phyloP scores from a whole-genome alignment of 2,329 filamentous ascomycete genomes.

The Chaetomiaceae sp. region DNA sequence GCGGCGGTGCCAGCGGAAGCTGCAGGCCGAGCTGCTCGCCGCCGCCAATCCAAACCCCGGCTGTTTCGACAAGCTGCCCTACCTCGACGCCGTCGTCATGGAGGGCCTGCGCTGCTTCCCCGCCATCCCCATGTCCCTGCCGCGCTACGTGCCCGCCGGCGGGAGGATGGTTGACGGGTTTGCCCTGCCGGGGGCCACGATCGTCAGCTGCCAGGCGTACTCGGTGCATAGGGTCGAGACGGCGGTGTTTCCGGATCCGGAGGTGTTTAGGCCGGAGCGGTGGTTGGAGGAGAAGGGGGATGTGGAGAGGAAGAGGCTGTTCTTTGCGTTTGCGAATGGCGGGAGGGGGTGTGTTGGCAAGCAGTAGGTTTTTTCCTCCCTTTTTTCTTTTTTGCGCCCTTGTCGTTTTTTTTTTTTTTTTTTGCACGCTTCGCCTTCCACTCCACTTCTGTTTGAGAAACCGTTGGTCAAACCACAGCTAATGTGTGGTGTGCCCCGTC shows the following conservation, averaged over 20 bases:
- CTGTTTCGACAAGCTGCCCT: conserved; percentile 48
- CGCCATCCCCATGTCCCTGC: conserved; percentile 61
- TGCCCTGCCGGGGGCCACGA: conserved; percentile 45
- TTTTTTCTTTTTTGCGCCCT: neutral
- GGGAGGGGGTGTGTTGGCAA: conserved; percentile 61
- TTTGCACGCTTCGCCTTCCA: no score
- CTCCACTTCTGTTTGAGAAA: no score
- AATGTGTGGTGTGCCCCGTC: conserved; percentile 3
- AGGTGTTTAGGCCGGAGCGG: conserved; percentile 71
- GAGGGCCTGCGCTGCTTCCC: conserved; percentile 59
- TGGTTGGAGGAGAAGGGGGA: conserved; percentile 75
- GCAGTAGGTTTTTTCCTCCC: conserved; percentile 44
- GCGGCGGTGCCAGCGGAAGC: conserved; percentile 41
- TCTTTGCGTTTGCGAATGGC: conserved; percentile 62
- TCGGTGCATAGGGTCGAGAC: conserved; percentile 54
- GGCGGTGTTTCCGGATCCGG: conserved; percentile 70
- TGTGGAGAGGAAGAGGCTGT: conserved; percentile 56
- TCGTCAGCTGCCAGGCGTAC: conserved; percentile 56
- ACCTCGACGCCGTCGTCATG: conserved; percentile 57
- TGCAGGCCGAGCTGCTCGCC: conserved; percentile 48
- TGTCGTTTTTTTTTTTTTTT: no score
- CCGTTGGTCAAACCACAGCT: neutral
- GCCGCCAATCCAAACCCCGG: conserved; percentile 32
- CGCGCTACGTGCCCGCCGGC: conserved; percentile 49
- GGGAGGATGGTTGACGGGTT: conserved; percentile 52